Percentiles rank a stretch among this genome's conserved stretches.
These are phyloP conservation scores for Gracilariopsis chorda DNA, from an alignment of 23 red algal species.

Conservation along the genomic window DNA sequence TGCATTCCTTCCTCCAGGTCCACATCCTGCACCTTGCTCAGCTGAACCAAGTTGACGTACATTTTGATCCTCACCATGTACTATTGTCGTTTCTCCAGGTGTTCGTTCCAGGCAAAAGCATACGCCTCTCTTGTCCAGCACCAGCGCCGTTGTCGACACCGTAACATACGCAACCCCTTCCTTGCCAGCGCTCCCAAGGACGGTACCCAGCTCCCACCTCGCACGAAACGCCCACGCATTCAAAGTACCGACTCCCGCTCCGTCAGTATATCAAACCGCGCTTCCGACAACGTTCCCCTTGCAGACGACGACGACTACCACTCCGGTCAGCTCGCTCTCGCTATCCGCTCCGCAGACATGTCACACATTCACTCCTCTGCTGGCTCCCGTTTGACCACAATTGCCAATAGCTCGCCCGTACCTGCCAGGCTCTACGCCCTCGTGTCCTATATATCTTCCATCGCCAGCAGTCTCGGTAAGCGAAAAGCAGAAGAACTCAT, in stretches of 20 bases:
- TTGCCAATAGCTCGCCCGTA: not conserved
- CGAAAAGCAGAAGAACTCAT: not conserved
- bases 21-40: too few relatives aligned
- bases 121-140: not conserved
- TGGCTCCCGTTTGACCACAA: not conserved
- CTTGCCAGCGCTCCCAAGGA: not conserved
- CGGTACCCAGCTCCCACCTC: not conserved
- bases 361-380: not conserved
- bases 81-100: not conserved
- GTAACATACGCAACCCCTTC: not conserved
- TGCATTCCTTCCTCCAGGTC: too few relatives aligned
- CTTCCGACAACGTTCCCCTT: not conserved
- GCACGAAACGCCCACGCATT: not conserved
- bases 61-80: not conserved
- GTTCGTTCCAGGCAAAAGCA: not conserved
- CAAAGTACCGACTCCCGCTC: not conserved
- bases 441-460: not conserved
- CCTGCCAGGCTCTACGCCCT: not conserved
- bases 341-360: not conserved
- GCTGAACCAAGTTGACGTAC: too few relatives aligned
- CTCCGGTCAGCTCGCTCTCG: not conserved
- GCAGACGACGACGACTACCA: not conserved
- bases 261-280: not conserved
- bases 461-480: not conserved
- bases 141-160: not conserved